phyloP scores from a whole-genome alignment of 2,329 filamentous ascomycete species.

The Aspergillus melleus region DNA sequence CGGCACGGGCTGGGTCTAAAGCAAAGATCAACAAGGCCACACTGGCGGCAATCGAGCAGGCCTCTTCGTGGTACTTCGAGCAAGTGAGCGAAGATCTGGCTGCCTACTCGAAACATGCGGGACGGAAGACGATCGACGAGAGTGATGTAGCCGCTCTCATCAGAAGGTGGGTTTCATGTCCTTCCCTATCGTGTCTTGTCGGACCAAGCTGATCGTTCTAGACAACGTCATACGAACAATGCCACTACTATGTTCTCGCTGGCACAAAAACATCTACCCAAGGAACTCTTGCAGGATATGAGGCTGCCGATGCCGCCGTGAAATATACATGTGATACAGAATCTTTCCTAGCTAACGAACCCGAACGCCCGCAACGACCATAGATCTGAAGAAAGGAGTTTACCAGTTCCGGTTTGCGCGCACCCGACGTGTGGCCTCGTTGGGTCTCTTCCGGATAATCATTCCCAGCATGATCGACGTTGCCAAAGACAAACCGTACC shows the following conservation, averaged over 20 bases:
- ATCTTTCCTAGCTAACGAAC: slow-evolving; percentile 10
- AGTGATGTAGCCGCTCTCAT: slow-evolving; percentile 79
- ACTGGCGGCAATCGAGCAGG: slow-evolving; percentile 71
- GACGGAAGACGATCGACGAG: slow-evolving; percentile 82
- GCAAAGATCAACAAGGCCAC: slow-evolving; percentile 72
- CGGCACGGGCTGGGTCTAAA: slow-evolving; percentile 64
- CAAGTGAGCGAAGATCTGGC: slow-evolving; percentile 78
- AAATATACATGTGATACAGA: slow-evolving; percentile 16
- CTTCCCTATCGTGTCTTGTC: not conserved
- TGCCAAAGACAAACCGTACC: slow-evolving; percentile 81
- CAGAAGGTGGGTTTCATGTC: slow-evolving; percentile 64
- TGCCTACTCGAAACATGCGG: slow-evolving; percentile 77
- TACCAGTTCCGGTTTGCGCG: slow-evolving; percentile 76
- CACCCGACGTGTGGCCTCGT: slow-evolving; percentile 70
- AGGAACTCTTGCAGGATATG: slow-evolving; percentile 79
- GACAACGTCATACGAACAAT: slow-evolving; percentile 73
- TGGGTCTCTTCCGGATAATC: slow-evolving; percentile 83
- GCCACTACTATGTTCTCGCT: slow-evolving; percentile 78
- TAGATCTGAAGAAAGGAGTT: slow-evolving; percentile 12
- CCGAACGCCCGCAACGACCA: slow-evolving; percentile 41
- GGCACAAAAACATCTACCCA: slow-evolving; percentile 77
- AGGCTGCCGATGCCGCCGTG: slow-evolving; percentile 45
- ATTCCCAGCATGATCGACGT: slow-evolving; percentile 97
- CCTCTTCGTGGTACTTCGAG: slow-evolving; percentile 90
- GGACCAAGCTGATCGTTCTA: slow-evolving; percentile 45